Conservation (phyloP, 148 eudicot species). For the Rhododendron henanense region DNA sequence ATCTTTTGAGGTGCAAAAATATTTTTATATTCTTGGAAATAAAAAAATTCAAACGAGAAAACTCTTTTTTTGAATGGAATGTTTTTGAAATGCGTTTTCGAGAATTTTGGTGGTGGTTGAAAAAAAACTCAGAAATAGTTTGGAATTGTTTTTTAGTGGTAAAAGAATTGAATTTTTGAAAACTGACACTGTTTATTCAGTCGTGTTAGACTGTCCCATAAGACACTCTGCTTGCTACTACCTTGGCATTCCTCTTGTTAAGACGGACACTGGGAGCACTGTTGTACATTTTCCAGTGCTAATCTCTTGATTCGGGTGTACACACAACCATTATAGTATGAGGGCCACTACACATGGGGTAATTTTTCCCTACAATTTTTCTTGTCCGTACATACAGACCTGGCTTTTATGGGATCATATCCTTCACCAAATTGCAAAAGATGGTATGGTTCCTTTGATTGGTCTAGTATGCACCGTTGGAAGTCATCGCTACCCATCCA, state of each 20-base stretch:
- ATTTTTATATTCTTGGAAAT: neutral
- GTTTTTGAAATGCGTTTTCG: neutral
- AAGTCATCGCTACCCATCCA: conserved; percentile 71
- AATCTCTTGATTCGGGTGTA: conserved; percentile 3
- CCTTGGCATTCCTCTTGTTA: conserved; percentile 10
- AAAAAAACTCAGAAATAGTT: neutral
- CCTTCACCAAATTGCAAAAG: conserved; percentile 26
- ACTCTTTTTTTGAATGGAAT: neutral
- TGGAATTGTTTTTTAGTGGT: neutral
- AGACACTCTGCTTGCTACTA: neutral
- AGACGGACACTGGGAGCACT: conserved; percentile 16
- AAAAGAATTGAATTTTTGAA: neutral
- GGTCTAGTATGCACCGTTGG: conserved; percentile 44
- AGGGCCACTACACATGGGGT: conserved; percentile 9
- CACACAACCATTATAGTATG: neutral
- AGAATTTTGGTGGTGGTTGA: neutral
- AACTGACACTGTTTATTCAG: neutral
- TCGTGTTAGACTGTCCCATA: neutral
- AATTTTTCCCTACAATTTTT: neutral
- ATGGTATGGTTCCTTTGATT: conserved; percentile 44
- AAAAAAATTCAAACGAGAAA: neutral
- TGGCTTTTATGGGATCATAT: conserved; percentile 22
- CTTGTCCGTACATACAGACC: conserved; percentile 9
- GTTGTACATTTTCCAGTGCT: neutral
- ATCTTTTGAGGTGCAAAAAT: neutral